A percentile compares a stretch with the other conserved stretches of the same genome.
These are phyloP conservation scores for Poa pratensis DNA, from an alignment of 176 grass and related monocot species.

Conservation along the genomic window DNA sequence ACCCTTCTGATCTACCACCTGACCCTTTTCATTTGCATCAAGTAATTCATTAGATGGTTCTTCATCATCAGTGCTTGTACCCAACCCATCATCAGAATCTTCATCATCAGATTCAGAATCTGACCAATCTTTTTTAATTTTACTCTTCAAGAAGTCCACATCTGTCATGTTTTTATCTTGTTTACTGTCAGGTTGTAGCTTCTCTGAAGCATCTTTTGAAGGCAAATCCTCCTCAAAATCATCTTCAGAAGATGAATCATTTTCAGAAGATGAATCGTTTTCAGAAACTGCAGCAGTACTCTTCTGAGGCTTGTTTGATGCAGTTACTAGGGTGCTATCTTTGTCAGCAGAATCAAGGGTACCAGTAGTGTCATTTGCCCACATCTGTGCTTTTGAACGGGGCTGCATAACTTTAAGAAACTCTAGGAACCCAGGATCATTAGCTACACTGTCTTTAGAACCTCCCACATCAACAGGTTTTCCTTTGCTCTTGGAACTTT, in stretches of 20 bases:
- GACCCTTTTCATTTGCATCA: conserved; percentile 41
- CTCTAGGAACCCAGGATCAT: conserved; percentile 77
- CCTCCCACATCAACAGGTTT: conserved; percentile 32
- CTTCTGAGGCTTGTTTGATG: conserved; percentile 43
- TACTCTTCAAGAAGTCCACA: conserved; percentile 89
- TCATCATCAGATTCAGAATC: conserved; percentile 78
- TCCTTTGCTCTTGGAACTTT: conserved; percentile 52
- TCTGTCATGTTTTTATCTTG: conserved; percentile 58
- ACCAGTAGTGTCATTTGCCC: conserved; percentile 79
- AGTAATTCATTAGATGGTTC: conserved; percentile 41
- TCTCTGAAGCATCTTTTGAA: conserved; percentile 38
- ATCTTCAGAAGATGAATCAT: conserved; percentile 48
- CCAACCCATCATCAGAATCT: conserved; percentile 50
- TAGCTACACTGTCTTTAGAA: conserved; percentile 46
- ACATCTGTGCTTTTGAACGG: conserved; percentile 84
- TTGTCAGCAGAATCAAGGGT: conserved; percentile 37
- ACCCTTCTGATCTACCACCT: conserved; percentile 39
- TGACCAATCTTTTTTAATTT: conserved; percentile 94
- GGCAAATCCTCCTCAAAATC: conserved; percentile 48
- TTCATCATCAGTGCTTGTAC: conserved; percentile 34
- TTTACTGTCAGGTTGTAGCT: conserved; percentile 45
- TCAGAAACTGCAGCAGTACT: neutral
- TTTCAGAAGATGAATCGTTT: conserved; percentile 33
- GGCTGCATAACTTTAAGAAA: conserved; percentile 95
- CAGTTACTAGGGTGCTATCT: conserved; percentile 44